A percentile compares a stretch with the other conserved stretches of the same genome.
Conservation (phyloP, 1,284 basidiomycete genomes). For the Taiwanofungus camphoratus region DNA sequence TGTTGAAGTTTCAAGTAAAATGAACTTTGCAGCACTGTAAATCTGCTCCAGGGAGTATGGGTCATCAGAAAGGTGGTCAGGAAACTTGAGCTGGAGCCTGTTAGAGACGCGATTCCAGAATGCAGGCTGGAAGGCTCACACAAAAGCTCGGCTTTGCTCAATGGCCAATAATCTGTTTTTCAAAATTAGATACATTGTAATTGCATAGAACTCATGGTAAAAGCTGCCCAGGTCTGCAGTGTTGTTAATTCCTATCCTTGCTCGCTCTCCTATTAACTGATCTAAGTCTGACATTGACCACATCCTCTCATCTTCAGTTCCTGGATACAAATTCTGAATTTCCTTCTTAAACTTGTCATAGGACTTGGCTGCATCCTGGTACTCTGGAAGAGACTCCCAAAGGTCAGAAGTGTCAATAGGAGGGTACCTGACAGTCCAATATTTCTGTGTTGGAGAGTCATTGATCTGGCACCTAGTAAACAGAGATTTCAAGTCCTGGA, state of each 20-base stretch:
- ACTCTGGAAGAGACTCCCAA: slow-evolving; percentile 3
- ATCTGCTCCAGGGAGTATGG: slow-evolving; percentile 7
- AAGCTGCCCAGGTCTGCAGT: slow-evolving; percentile 5
- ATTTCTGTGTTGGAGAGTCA: slow-evolving; percentile 4
- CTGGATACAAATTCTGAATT: slow-evolving; percentile 10
- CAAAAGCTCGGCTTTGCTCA: slow-evolving; percentile 9
- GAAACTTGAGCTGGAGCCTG: slow-evolving; percentile 9
- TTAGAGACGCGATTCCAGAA: slow-evolving; percentile 1
- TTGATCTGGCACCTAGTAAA: slow-evolving; percentile 1
- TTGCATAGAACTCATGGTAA: slow-evolving; percentile 8
- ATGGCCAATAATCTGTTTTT: slow-evolving; percentile 5
- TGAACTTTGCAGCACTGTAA: slow-evolving; percentile 6
- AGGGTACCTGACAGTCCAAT: slow-evolving; percentile 3
- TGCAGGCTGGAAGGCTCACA: slow-evolving; percentile 2
- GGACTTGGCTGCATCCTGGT: neutral
- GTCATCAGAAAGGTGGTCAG: slow-evolving; percentile 10
- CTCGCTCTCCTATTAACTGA: neutral
- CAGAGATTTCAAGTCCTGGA: slow-evolving; percentile 11
- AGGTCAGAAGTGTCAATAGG: slow-evolving; percentile 5
- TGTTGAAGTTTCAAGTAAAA: slow-evolving; percentile 10
- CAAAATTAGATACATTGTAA: slow-evolving; percentile 5
- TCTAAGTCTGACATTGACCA: slow-evolving; percentile 5
- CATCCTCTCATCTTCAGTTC: slow-evolving; percentile 5
- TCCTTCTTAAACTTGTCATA: slow-evolving; percentile 5
- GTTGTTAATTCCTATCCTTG: slow-evolving; percentile 2